These are phyloP conservation scores for Sporothrix pallida DNA, from an alignment of 2,329 filamentous ascomycete genomes.

Conservation along the genomic window DNA sequence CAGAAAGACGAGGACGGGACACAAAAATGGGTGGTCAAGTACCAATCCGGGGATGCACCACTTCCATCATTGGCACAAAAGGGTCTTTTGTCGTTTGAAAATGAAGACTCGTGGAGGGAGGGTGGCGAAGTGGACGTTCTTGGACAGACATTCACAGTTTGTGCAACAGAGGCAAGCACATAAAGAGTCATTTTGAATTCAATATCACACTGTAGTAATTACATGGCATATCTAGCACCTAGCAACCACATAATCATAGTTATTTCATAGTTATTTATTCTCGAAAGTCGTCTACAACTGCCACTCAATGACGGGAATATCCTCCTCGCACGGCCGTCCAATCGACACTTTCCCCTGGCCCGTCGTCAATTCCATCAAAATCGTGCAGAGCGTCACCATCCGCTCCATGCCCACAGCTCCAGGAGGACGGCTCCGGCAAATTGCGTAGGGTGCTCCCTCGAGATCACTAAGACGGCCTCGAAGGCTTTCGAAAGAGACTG, in stretches of 20 bases:
- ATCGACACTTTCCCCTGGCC: slow-evolving; percentile 28
- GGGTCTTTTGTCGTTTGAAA: not conserved
- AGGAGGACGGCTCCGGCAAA: slow-evolving; percentile 19
- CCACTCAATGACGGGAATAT: not conserved
- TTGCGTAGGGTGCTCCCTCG: slow-evolving; percentile 27
- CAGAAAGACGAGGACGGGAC: not conserved
- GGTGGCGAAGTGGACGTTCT: slow-evolving; percentile 4
- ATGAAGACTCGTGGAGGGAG: not conserved
- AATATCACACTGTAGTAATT: not conserved
- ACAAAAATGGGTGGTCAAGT: slow-evolving; percentile 1
- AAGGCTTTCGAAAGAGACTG: not conserved
- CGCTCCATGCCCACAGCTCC: slow-evolving; percentile 26
- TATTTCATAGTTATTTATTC: no score
- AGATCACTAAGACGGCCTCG: slow-evolving; percentile 25
- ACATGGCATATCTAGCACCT: not conserved
- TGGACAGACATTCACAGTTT: not conserved
- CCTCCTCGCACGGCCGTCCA: slow-evolving; percentile 21
- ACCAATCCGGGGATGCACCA: not conserved
- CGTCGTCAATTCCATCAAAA: slow-evolving; percentile 32
- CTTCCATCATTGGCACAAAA: not conserved
- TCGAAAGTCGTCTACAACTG: not conserved
- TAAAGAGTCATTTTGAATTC: not conserved
- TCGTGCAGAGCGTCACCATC: slow-evolving; percentile 31
- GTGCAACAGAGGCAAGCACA: not conserved
- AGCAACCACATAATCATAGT: not conserved